These are phyloP conservation scores for Scleroderma bovista DNA, from an alignment of 768 basidiomycete genomes.

Conservation along the genomic window DNA sequence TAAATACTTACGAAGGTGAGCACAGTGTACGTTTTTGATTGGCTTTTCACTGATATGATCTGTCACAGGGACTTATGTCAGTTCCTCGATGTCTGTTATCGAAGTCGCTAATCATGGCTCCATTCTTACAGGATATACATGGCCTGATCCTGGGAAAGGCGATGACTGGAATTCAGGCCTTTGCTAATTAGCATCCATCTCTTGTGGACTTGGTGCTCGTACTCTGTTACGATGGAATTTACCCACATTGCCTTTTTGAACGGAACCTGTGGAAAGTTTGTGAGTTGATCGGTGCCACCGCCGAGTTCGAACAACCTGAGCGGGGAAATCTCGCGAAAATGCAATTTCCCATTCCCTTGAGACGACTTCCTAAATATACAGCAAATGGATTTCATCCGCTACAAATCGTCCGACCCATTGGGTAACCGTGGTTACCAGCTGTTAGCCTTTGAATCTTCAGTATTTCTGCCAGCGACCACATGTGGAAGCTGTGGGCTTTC, in stretches of 20 bases:
- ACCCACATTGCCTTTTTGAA: too few species aligned
- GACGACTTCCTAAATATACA: too few species aligned
- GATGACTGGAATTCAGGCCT: constrained; percentile 85
- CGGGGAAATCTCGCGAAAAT: too few species aligned
- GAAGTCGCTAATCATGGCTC: constrained; percentile 5
- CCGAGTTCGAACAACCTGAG: too few species aligned
- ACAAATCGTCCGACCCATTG: too few species aligned
- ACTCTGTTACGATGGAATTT: neutral
- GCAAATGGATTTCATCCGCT: too few species aligned
- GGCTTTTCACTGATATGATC: constrained; percentile 1
- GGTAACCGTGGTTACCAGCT: neutral
- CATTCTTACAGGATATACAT: constrained; percentile 68
- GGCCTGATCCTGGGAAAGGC: constrained; percentile 92
- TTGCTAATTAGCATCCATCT: constrained; percentile 40
- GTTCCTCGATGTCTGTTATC: constrained; percentile 14
- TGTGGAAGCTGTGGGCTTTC: neutral
- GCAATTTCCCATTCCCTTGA: neutral
- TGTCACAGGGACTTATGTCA: constrained; percentile 51
- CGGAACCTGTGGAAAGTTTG: too few species aligned
- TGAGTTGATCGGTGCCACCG: too few species aligned
- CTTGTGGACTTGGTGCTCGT: neutral
- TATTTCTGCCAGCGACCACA: neutral
- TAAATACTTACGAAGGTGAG: constrained; percentile 90
- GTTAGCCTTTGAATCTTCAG: neutral
- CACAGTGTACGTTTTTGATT: constrained; percentile 1